Base-by-base conservation (phyloP, 1,284 basidiomycete species). In the Cerrena zonata region DNA sequence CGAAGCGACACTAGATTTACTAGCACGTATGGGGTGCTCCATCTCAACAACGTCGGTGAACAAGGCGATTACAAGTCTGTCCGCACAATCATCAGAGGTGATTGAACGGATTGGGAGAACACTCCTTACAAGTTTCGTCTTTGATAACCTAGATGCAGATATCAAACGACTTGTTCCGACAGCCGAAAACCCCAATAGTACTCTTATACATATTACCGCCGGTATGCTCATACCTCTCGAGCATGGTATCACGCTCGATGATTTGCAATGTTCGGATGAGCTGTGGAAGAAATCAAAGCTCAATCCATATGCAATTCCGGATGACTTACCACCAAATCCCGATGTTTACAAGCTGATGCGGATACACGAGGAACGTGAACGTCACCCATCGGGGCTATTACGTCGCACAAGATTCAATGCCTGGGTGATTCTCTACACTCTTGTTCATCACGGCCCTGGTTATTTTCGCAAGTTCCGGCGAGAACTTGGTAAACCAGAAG, bases 401-500 rank as follows among this genome's bases (percentile, higher is more conserved):
- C 25, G 13, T 10, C 13, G 18, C 10, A 18, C 7, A 19, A 5
- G 39, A 15, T 37, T 19, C 12, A 34, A 5, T 34, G 25, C 45
- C 11, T 47, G 49, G 44, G 11, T 22, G 5, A 49, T 51, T 45
- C 49, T 47, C 10, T 21, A 43, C 34, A 38, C 43, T n/a, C 49
- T 51, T 23, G 45, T 51, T 18, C 5, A 47, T n/a, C 30, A 51
- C 19, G 27, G 49, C 4, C 27, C 45, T 18, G 24, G 13, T 7
- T 47, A 22, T 19, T 48, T 48, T 36, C 10, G 36, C 10, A 5
- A n/a, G 15, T 48, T 18, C 22, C 3, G 13, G 4, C n/a, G 25
- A 5, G 10, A 48, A 5, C 44, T 51, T 18, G 45, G 25, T 12
- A 19, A 27, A 11, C 45, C 30, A 22, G 45, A 47, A 12, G 22